A percentile compares a stretch with the other conserved stretches of the same genome.
phyloP scores from a whole-genome alignment of 257 asterid genomes.

The Perilla frutescens region DNA sequence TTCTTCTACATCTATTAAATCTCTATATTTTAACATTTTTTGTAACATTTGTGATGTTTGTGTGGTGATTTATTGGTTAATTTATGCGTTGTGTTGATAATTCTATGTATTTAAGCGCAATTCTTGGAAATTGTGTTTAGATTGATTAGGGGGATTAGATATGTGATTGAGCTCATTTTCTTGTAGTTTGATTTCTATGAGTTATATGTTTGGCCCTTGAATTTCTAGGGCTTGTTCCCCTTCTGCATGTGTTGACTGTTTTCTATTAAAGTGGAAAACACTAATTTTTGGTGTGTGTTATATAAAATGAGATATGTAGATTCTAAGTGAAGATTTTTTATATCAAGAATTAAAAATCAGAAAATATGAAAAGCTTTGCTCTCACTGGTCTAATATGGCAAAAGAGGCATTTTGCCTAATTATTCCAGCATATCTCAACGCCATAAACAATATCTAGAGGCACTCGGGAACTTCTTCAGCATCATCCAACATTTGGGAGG shows the following conservation, averaged over 20 bases:
- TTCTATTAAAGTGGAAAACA: neutral
- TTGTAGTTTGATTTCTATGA: neutral
- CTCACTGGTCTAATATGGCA: too few relatives aligned
- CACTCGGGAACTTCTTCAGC: too few relatives aligned
- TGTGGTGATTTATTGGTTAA: slow-evolving; percentile 9
- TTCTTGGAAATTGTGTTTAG: neutral
- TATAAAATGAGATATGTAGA: too few relatives aligned
- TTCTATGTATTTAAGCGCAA: neutral
- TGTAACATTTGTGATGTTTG: slow-evolving; percentile 5
- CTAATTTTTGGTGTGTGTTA: neutral
- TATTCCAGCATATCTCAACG: too few relatives aligned
- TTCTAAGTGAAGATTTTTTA: too few relatives aligned
- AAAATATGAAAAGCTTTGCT: too few relatives aligned
- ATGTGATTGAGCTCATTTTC: neutral
- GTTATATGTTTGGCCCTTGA: neutral
- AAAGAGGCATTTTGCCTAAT: too few relatives aligned
- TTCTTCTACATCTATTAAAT: neutral
- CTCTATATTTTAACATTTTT: neutral
- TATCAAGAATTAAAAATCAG: too few relatives aligned
- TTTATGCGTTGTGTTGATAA: neutral
- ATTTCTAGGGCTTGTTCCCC: neutral
- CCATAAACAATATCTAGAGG: too few relatives aligned
- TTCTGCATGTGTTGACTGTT: neutral
- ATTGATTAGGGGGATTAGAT: slow-evolving; percentile 17
- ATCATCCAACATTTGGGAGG: too few relatives aligned